phyloP scores from a whole-genome alignment of 2,329 filamentous ascomycete genomes.

The Ophioceras dolichostomum region DNA sequence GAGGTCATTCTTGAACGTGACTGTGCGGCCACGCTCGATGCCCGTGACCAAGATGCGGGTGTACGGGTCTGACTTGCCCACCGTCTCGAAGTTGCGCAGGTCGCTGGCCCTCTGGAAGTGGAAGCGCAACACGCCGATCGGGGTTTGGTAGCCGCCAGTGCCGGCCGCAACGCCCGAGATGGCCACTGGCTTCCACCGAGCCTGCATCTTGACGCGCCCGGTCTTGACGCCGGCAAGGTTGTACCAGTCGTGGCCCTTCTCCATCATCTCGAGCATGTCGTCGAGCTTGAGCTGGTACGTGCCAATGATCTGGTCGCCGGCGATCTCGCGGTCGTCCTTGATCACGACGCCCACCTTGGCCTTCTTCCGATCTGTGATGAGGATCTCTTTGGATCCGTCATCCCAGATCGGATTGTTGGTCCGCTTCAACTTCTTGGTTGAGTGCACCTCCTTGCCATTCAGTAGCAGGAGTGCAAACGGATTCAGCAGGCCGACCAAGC shows the following conservation, averaged over 20 bases:
- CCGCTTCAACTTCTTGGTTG: constrained; percentile 85
- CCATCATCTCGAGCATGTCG: constrained; percentile 82
- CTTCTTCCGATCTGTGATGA: constrained; percentile 86
- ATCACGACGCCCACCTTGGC: constrained; percentile 84
- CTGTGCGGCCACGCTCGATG: constrained; percentile 80
- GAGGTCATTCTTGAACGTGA: constrained; percentile 92
- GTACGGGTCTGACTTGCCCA: constrained; percentile 96
- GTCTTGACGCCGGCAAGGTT: constrained; percentile 69
- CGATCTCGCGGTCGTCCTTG: constrained; percentile 87
- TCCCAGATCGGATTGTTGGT: constrained; percentile 97
- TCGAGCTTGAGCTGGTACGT: constrained; percentile 93
- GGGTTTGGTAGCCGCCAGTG: constrained; percentile 81
- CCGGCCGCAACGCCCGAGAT: constrained; percentile 65
- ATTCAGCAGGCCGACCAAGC: constrained; percentile 79
- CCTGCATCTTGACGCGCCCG: constrained; percentile 78
- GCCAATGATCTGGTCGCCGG: constrained; percentile 72
- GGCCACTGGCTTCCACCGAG: constrained; percentile 92
- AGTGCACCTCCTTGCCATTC: constrained; percentile 84
- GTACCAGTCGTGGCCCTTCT: constrained; percentile 94
- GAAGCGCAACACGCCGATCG: constrained; percentile 88
- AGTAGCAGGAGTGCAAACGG: constrained; percentile 82
- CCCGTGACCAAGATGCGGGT: constrained; percentile 80
- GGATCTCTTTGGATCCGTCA: constrained; percentile 81
- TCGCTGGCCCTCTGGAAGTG: constrained; percentile 77
- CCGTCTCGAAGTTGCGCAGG: constrained; percentile 82